Conservation (phyloP, 257 asterid species). For the Rehmannia glutinosa region DNA sequence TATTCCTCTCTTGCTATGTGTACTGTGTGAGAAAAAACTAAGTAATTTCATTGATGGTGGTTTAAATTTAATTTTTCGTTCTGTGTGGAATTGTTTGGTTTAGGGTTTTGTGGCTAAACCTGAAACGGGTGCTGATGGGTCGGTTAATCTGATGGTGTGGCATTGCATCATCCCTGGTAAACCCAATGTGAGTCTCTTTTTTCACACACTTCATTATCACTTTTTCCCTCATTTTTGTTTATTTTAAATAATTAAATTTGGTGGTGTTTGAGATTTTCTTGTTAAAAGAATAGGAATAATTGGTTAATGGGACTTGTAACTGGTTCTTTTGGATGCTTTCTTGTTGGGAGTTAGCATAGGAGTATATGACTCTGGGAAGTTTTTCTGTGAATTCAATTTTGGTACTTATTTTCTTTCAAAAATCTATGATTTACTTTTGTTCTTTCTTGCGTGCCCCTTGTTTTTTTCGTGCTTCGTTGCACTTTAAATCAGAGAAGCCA, state of each 20-base stretch:
- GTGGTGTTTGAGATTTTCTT: neutral
- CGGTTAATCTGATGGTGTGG: constrained; percentile 49
- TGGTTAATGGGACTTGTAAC: neutral
- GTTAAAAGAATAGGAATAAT: neutral
- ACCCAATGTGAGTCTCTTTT: constrained; percentile 22
- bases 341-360: neutral
- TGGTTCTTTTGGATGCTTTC: neutral
- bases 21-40: neutral
- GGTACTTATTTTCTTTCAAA: neutral
- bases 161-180: constrained; percentile 47
- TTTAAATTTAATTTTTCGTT: neutral
- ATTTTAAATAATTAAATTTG: neutral
- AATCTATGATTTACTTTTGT: too few species aligned
- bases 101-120: constrained; percentile 58
- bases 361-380: too few species aligned
- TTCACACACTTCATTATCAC: neutral
- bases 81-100: neutral
- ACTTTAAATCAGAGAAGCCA: neutral
- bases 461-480: neutral
- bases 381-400: neutral
- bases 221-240: neutral
- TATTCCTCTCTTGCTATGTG: neutral
- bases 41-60: neutral
- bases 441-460: too few species aligned
- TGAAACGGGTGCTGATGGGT: constrained; percentile 36